Evolutionary conservation across 352 stramenopile genomes (phyloP).

Genomic region (Phytophthora sojae): DNA sequence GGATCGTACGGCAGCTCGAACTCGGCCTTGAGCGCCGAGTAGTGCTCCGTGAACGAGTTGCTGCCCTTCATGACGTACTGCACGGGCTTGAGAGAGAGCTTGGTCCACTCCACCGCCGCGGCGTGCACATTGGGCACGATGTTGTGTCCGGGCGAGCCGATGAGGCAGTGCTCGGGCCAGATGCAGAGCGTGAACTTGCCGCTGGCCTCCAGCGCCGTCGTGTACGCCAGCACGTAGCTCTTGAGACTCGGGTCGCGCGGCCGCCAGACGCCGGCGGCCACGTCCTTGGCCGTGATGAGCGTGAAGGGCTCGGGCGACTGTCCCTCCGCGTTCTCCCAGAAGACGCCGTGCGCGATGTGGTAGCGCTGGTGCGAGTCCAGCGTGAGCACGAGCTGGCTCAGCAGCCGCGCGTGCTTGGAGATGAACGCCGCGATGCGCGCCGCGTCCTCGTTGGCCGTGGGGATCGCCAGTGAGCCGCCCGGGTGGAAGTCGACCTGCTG

Average conservation of each 20-base stretch:
- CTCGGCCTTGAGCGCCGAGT: conserved; percentile 94
- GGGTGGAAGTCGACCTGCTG: conserved; percentile 97
- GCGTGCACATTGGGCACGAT: conserved; percentile 86
- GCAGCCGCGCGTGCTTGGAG: conserved; percentile 52
- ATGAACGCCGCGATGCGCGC: conserved; percentile 92
- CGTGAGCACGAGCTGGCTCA: conserved; percentile 94
- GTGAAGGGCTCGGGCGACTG: conserved; percentile 93
- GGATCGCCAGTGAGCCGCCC: conserved; percentile 95
- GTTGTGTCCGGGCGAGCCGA: conserved; percentile 91
- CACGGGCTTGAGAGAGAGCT: conserved; percentile 63
- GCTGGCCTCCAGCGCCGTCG: conserved; percentile 82
- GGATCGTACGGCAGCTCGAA: conserved; percentile 87
- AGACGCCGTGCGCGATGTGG: conserved; percentile 95
- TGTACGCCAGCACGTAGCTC: conserved; percentile 93
- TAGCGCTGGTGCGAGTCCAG: conserved; percentile 96
- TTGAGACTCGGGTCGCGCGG: conserved; percentile 72
- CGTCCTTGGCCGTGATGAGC: conserved; percentile 88
- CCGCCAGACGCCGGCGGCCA: conserved; percentile 64
- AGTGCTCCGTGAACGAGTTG: conserved; percentile 97
- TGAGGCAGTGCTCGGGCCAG: conserved; percentile 98
- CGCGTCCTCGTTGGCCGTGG: conserved; percentile 92
- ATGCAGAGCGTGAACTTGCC: conserved; percentile 94
- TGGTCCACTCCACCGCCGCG: conserved; percentile 90
- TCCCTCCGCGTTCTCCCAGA: conserved; percentile 86
- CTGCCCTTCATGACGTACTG: conserved; percentile 94